These are phyloP conservation scores for Aspergillus piperis DNA, from an alignment of 2,329 filamentous ascomycete genomes.

Conservation along the genomic window DNA sequence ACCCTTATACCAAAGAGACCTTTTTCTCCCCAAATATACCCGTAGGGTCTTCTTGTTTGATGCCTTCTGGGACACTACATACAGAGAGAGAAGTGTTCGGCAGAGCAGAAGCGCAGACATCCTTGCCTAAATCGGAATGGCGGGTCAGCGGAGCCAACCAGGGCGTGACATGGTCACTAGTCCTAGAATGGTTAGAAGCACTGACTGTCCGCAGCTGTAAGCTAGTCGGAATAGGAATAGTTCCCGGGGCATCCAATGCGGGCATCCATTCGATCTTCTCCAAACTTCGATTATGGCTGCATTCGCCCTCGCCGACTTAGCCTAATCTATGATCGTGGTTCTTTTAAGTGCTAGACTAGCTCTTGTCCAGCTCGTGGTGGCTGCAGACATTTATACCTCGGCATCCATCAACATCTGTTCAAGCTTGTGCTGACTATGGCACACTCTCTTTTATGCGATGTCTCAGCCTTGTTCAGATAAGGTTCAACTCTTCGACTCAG, in stretches of 20 bases:
- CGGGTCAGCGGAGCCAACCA: background rate
- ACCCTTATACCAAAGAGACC: too few relatives aligned
- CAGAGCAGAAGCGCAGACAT: background rate
- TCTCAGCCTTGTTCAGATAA: background rate
- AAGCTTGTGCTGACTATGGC: background rate
- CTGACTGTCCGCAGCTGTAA: background rate
- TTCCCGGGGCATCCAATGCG: background rate
- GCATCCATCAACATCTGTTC: background rate
- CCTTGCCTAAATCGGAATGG: background rate
- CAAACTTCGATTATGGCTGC: background rate
- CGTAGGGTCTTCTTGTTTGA: too few relatives aligned
- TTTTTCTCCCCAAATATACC: too few relatives aligned
- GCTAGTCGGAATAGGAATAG: background rate
- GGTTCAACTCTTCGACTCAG: background rate
- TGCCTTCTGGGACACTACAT: too few relatives aligned
- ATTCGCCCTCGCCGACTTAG: background rate
- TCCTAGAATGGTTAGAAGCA: background rate
- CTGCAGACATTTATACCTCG: background rate
- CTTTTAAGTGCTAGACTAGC: too few relatives aligned
- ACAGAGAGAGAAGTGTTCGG: background rate
- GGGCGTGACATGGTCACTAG: background rate
- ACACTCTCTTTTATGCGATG: background rate
- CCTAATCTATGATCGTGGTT: background rate
- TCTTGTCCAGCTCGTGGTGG: background rate
- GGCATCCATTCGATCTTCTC: background rate